Base-by-base conservation (phyloP, 768 basidiomycete genomes). In the Tremella mesenterica region DNA sequence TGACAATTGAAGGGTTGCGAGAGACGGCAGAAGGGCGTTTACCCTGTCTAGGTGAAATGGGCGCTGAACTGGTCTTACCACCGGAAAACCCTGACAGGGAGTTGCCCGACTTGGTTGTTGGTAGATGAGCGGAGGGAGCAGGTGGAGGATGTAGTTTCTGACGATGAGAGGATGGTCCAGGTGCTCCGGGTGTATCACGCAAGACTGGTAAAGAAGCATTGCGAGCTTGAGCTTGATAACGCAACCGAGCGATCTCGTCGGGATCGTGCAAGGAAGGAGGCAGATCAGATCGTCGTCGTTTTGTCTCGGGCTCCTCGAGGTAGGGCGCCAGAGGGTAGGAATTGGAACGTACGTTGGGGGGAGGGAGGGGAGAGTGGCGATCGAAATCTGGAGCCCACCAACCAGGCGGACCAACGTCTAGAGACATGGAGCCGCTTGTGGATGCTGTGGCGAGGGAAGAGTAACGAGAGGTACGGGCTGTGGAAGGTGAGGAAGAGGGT, bases 381-480 rank as follows among this genome's bases (percentile, higher is more conserved):
- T 61, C 56, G 41, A 55, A 61, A 8, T 64, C 58, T 8, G 64
- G 58, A 16, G 67, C 58, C 67, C 67, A 69, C 67, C 67, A 69
- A 20, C 64, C 67, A 1, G 41, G 34, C 14, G 48, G 38, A 6
- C 23, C n/a, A 39, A 55, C 48, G 45, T 56, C 29, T 29, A 59
- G 25, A 43, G 54, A 25, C 8, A 41, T 18, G n/a, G n/a, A 18
- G 4, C 23, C 38, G 38, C 38, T 23, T 34, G 54, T 44, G 59
- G 58, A 50, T 48, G 59, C n/a, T 31, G 57, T 54, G 14, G 34
- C 57, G 16, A 62, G 46, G 13, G 67, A 69, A 8, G 64, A 60
- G 34, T 64, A 66, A 6, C 67, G 58, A 0, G 64, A 62, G 30
- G 64, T 57, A 8, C 65, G 54, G 10, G 60, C 50, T 14, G 62